These are phyloP conservation scores for Serendipita sp. DNA, from an alignment of 768 basidiomycete species.

Conservation along the genomic window DNA sequence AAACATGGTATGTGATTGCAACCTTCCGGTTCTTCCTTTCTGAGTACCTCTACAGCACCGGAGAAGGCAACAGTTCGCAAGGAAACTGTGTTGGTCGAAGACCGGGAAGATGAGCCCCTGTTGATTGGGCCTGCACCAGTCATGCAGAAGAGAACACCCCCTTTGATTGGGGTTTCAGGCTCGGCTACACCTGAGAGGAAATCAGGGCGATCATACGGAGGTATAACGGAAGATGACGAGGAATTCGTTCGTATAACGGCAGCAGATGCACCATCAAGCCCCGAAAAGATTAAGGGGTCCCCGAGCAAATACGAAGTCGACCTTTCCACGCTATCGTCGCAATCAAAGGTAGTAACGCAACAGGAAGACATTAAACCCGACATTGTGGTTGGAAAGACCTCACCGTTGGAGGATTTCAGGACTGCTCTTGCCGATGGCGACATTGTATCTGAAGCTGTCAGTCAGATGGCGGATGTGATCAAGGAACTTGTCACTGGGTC, in stretches of 20 bases:
- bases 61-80: constrained; percentile 30
- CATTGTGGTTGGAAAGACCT: constrained; percentile 56
- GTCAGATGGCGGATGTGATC: constrained; percentile 59
- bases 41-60: constrained; percentile 29
- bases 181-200: constrained; percentile 6
- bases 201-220: neutral
- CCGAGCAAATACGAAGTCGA: neutral
- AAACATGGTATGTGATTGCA: constrained; percentile 42
- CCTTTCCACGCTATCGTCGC: neutral
- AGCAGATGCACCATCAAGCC: constrained; percentile 14
- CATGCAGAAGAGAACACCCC: constrained; percentile 24
- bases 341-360: neutral
- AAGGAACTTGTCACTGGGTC: constrained; percentile 42
- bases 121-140: constrained; percentile 12
- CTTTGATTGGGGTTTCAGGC: neutral
- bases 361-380: constrained; percentile 27
- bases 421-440: constrained; percentile 53
- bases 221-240: constrained; percentile 9
- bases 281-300: constrained; percentile 33
- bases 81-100: constrained; percentile 41
- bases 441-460: constrained; percentile 70
- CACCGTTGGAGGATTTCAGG: constrained; percentile 64
- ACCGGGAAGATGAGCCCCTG: constrained; percentile 33
- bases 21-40: neutral
- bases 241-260: constrained; percentile 3